Conservation (phyloP, 2,329 filamentous ascomycete species). For the Falciphora oryzae region DNA sequence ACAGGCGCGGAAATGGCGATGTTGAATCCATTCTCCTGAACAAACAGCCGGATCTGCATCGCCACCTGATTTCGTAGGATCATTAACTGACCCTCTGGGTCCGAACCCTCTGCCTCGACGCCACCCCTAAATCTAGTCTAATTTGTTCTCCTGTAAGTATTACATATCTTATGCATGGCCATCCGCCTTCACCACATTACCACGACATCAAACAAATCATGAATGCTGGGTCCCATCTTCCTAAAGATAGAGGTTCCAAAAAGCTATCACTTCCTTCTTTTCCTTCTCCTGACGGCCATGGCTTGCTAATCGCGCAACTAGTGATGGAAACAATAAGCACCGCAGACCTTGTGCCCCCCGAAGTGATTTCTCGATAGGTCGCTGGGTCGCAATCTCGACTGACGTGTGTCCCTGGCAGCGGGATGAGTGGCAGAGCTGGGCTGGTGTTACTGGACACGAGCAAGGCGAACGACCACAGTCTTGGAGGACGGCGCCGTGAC, state of each 20-base stretch:
- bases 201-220: not conserved
- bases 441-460: not conserved
- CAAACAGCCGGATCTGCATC: not conserved
- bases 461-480: slow-evolving; percentile 1
- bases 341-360: not conserved
- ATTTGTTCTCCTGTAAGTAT: not conserved
- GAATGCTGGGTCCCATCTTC: not conserved
- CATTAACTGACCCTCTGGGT: not conserved
- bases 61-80: not conserved
- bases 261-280: not conserved
- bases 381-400: not conserved
- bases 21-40: not conserved
- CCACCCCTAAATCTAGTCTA: not conserved
- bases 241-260: not conserved
- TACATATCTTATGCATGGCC: not conserved
- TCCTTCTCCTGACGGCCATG: not conserved
- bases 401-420: not conserved
- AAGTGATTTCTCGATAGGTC: not conserved
- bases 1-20: not conserved
- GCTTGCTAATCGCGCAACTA: not conserved
- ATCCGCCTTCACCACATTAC: not conserved
- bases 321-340: not conserved
- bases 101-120: not conserved
- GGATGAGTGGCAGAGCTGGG: not conserved
- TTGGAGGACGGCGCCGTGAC: not conserved